Evolutionary conservation across 345 rosid species (phyloP), one percentile per base, ranked within the genome.

Genomic region (Eucalyptus pauciflora): DNA sequence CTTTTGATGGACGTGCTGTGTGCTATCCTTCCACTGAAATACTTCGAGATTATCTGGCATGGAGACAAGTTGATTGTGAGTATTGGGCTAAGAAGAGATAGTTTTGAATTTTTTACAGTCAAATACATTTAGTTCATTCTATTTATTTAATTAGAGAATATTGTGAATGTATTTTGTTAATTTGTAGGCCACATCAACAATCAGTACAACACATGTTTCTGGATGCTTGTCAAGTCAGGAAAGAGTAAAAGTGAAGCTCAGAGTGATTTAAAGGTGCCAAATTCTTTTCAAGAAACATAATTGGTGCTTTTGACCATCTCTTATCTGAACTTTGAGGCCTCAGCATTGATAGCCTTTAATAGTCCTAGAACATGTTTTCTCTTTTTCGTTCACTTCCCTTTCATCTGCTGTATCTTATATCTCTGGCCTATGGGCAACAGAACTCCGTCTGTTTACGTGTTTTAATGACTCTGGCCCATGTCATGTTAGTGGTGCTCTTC

Each of bases 61-160:
- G 99, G 99, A 95, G 99, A 92, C 99, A 98, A 94, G 99, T 97
- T 89, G 99, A 98, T 90, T 98, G 98, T 98, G 90, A 96, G 99
- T 94, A 88, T 52, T 85, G 43, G 87, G 60, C 85, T 43, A 12
- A 83, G n/a, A 43, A 52, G 29, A 29, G 62, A 71, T n/a, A 33
- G 22, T 69, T 49, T 67, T 46, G 43, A 88, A 62, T 37, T 80
- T 86, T 89, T n/a, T 31, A 41, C 3, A 29, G 18, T 86, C 31
- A 62, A 33, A 45, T 50, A 58, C 37, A 50, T 62, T 52, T 6
- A 49, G 48, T 50, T 7, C 0, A 17, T 31, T 15, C 6, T 27
- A n/a, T 76, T 76, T 41, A 76, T 43, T 76, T 76, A 76, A 76
- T 20, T 41, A 20, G 48, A 76, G 85, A 41, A 5, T 25, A 41